A percentile compares a stretch with the other conserved stretches of the same genome.
These are phyloP conservation scores for Terfezia claveryi DNA, from an alignment of 495 filamentous ascomycete species.

Conservation along the genomic window DNA sequence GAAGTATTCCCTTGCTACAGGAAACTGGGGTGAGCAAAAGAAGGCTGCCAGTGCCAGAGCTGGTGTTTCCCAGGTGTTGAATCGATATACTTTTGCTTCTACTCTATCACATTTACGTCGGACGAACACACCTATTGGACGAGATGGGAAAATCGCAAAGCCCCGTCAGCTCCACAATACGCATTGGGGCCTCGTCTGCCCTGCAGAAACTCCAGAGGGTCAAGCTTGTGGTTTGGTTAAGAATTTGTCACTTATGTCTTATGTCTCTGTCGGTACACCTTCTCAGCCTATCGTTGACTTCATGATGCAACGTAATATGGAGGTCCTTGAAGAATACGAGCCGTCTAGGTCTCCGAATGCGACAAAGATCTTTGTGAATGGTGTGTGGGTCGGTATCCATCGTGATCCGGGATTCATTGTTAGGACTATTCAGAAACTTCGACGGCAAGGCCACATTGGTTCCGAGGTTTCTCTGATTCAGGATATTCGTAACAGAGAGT, in stretches of 20 bases:
- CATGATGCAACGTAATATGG: constrained; percentile 86
- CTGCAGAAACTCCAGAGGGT: constrained; percentile 92
- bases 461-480: constrained; percentile 81
- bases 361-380: constrained; percentile 95
- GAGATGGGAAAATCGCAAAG: constrained; percentile 96
- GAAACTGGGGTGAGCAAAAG: constrained; percentile 99
- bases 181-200: constrained; percentile 95
- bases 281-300: constrained; percentile 80
- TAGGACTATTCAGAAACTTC: constrained; percentile 48
- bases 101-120: constrained; percentile 87
- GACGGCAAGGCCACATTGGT: constrained; percentile 48
- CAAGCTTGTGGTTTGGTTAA: constrained; percentile 98
- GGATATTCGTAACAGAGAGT: constrained; percentile 88
- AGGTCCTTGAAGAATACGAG: constrained; percentile 89
- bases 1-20: constrained; percentile 93
- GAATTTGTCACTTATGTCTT: constrained; percentile 94
- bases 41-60: constrained; percentile 85
- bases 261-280: constrained; percentile 79
- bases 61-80: constrained; percentile 93
- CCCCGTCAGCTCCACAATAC: constrained; percentile 96
- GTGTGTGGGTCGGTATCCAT: constrained; percentile 89
- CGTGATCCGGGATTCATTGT: constrained; percentile 63
- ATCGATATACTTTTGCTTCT: constrained; percentile 91
- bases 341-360: constrained; percentile 69
- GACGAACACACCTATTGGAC: constrained; percentile 92